Base-by-base conservation (phyloP, 1,284 basidiomycete species). In the Trametes versicolor region DNA sequence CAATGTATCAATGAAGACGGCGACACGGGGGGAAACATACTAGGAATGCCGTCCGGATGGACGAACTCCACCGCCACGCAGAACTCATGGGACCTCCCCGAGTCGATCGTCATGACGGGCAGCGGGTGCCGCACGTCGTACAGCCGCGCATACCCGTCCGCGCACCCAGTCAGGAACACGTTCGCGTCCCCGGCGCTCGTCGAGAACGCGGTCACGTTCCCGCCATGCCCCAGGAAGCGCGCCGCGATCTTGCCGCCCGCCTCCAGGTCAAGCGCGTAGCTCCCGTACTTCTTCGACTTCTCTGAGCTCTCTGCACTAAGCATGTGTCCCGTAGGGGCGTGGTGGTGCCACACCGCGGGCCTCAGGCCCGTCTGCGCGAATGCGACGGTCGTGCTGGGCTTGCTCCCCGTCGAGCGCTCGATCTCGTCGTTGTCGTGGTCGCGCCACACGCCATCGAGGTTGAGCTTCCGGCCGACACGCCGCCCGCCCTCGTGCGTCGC, bases 161-260 rank as follows among this genome's bases (percentile, higher is more conserved):
- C 62, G 21, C 72, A 73, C 6, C 74, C 75, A 0, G 80, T 82
- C 39, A 75, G 54, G 68, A 84, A 83, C 0, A 71, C 59, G 58
- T 79, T 77, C 13, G 76, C 73, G 51, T 82, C 79, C 1, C 64
- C 77, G 0, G 62, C 66, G 65, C 77, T 79, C 8, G 76, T 77
- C 17, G 80, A 75, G 60, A 81, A 74, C 27, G 63, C 63, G 36
- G 66, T 57, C 27, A 80, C 72, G 23, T 59, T 65, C 9, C 74
- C 78, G 10, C 78, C 78, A 60, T 82, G 79, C 5, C 81, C 82
- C 6, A 83, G 61, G 66, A 77, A 83, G 2, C 78, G 72, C 23
- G 70, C 62, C 2, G 65, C 76, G 10, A 64, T 68, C 54, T 73
- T 74, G 68, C 72, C 71, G 4, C 69, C 70, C 32, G 74, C 66